phyloP scores from a whole-genome alignment of 345 rosid species.

The Luvunga scandens region DNA sequence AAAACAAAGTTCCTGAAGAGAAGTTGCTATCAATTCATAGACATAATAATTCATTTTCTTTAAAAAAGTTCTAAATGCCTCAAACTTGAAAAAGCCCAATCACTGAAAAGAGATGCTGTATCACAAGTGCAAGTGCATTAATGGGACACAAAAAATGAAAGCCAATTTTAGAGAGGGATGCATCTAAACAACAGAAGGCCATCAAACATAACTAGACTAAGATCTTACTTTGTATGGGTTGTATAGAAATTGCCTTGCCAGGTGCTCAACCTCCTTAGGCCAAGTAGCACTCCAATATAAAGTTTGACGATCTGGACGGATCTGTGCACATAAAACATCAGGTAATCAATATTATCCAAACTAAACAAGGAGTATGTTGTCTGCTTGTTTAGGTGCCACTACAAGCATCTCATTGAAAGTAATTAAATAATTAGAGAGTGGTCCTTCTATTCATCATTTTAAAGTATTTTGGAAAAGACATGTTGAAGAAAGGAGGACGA shows the following conservation, averaged over 20 bases:
- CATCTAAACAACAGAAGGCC: neutral
- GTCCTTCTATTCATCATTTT: neutral
- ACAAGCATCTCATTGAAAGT: neutral
- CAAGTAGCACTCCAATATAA: conserved; percentile 99
- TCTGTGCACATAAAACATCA: conserved; percentile 42
- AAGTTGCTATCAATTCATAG: neutral
- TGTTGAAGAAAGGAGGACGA: neutral
- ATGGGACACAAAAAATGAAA: neutral
- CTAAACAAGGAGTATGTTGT: neutral
- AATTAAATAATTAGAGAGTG: neutral
- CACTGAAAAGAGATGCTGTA: neutral
- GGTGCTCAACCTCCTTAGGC: conserved; percentile 98
- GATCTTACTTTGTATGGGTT: conserved; percentile 88
- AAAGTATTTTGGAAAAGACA: neutral
- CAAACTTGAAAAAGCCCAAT: neutral
- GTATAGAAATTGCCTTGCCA: conserved; percentile 85
- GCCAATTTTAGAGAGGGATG: conserved; percentile 1
- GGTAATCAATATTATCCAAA: conserved; percentile 8
- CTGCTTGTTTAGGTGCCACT: neutral
- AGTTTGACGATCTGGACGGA: conserved; percentile 96
- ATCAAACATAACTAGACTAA: neutral
- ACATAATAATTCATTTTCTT: neutral
- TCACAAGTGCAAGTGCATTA: neutral
- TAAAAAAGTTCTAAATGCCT: conserved; percentile 2
- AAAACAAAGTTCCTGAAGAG: neutral